phyloP scores from a whole-genome alignment of 2,329 filamentous ascomycete species.

The Trichoderma cornu-damae region DNA sequence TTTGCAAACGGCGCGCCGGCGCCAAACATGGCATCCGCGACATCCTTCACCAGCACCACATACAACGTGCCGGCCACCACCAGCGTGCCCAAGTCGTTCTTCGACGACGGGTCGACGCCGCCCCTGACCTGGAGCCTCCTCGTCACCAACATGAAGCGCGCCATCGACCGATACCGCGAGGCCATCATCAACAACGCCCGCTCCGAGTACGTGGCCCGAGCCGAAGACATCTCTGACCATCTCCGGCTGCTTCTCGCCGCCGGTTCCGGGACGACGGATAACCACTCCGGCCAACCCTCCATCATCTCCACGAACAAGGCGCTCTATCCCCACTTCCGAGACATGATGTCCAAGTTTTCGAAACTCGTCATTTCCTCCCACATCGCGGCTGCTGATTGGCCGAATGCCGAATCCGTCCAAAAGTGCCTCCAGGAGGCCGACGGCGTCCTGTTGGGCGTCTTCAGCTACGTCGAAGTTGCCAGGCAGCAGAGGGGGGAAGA shows the following conservation, averaged over 20 bases:
- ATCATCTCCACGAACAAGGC: constrained; percentile 98
- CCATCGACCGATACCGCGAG: constrained; percentile 84
- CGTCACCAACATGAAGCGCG: constrained; percentile 86
- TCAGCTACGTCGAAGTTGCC: constrained; percentile 93
- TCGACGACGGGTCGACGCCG: constrained; percentile 77
- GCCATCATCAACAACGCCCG: constrained; percentile 79
- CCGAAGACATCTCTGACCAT: constrained; percentile 98
- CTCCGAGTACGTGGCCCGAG: constrained; percentile 84
- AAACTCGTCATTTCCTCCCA: constrained; percentile 97
- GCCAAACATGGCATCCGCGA: constrained; percentile 54
- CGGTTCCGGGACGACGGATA: constrained; percentile 94
- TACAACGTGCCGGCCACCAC: constrained; percentile 55
- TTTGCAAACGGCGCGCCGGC: constrained; percentile 36
- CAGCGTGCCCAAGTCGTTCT: constrained; percentile 73
- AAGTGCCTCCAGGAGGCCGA: constrained; percentile 98
- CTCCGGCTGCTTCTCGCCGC: constrained; percentile 88
- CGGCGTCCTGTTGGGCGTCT: constrained; percentile 87
- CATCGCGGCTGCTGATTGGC: constrained; percentile 94
- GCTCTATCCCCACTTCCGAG: constrained; percentile 91
- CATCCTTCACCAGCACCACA: constrained; percentile 56
- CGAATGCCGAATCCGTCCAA: constrained; percentile 84
- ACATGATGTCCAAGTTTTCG: constrained; percentile 99
- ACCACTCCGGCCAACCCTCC: constrained; percentile 97
- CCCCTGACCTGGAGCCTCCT: constrained; percentile 85
- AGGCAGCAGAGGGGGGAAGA: constrained; percentile 89